phyloP scores from a whole-genome alignment of 1,284 basidiomycete genomes.

The Apiotrichum sp. region DNA sequence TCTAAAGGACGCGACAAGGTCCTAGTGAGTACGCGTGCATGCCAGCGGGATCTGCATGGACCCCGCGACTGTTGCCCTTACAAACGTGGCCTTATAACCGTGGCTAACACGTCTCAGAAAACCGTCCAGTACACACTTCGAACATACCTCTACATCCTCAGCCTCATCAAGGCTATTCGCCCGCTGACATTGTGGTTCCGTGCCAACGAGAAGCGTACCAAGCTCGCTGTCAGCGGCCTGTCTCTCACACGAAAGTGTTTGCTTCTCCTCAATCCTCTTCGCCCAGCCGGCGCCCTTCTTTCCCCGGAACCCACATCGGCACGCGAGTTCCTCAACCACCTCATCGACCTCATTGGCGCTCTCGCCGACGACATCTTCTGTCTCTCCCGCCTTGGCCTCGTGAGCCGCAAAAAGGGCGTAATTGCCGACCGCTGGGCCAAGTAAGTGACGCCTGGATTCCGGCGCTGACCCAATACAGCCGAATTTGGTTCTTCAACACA shows the following conservation, averaged over 20 bases:
- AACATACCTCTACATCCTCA: slow-evolving; percentile 41
- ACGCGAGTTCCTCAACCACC: slow-evolving; percentile 28
- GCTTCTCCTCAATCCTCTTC: slow-evolving; percentile 40
- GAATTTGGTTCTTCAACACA: slow-evolving; percentile 40
- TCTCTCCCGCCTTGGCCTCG: slow-evolving; percentile 34
- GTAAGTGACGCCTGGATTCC: slow-evolving; percentile 18
- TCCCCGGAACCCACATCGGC: slow-evolving; percentile 39
- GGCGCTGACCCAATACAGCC: slow-evolving; percentile 20
- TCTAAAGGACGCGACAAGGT: slow-evolving; percentile 44
- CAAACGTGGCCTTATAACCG: too few relatives aligned
- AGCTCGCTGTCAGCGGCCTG: slow-evolving; percentile 28
- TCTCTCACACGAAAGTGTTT: slow-evolving; percentile 43
- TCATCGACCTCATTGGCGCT: slow-evolving; percentile 35
- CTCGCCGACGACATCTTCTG: slow-evolving; percentile 41
- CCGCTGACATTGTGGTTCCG: slow-evolving; percentile 33
- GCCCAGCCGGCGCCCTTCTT: slow-evolving; percentile 35
- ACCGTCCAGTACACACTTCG: slow-evolving; percentile 38
- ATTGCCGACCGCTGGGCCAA: slow-evolving; percentile 35
- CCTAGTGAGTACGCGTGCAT: slow-evolving; percentile 26
- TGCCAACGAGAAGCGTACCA: slow-evolving; percentile 31
- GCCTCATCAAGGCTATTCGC: slow-evolving; percentile 30
- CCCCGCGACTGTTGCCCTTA: too few relatives aligned
- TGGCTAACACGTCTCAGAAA: slow-evolving; percentile 25
- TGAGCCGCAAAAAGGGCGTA: slow-evolving; percentile 22
- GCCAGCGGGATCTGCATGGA: too few relatives aligned